phyloP scores from a whole-genome alignment of 169 alveolate genomes.

The Plasmodium relictum region DNA sequence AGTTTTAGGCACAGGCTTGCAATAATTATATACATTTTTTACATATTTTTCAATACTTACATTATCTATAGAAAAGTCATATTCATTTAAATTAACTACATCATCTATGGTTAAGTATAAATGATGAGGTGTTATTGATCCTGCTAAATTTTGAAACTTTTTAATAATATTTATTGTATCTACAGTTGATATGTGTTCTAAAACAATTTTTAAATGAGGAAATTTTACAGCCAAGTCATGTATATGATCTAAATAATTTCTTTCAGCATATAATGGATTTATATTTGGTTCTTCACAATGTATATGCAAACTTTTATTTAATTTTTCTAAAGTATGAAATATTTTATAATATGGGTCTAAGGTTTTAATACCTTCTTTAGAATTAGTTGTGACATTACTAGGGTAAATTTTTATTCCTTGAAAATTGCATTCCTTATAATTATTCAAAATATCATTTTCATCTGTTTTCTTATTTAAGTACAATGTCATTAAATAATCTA shows the following conservation, averaged over 20 bases:
- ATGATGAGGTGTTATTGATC: slow-evolving; percentile 75
- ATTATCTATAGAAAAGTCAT: slow-evolving; percentile 79
- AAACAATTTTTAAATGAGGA: slow-evolving; percentile 83
- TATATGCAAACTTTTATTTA: slow-evolving; percentile 81
- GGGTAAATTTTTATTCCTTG: slow-evolving; percentile 89
- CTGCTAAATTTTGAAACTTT: slow-evolving; percentile 80
- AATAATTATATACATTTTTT: slow-evolving; percentile 83
- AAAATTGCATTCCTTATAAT: slow-evolving; percentile 78
- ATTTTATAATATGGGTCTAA: slow-evolving; percentile 82
- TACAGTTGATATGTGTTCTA: slow-evolving; percentile 84
- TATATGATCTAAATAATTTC: slow-evolving; percentile 74
- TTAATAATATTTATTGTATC: slow-evolving; percentile 74
- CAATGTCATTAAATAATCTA: slow-evolving; percentile 85
- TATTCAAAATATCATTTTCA: slow-evolving; percentile 77
- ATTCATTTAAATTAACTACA: slow-evolving; percentile 42
- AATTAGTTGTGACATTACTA: slow-evolving; percentile 85
- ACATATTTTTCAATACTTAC: slow-evolving; percentile 59
- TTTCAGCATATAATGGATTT: slow-evolving; percentile 83
- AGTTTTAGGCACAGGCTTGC: slow-evolving; percentile 86
- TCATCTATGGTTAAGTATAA: slow-evolving; percentile 69
- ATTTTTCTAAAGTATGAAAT: slow-evolving; percentile 81
- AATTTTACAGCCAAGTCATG: slow-evolving; percentile 80
- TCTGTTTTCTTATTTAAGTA: slow-evolving; percentile 80
- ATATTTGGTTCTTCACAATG: slow-evolving; percentile 85
- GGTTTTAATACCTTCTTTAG: slow-evolving; percentile 79